phyloP scores from a whole-genome alignment of 2,329 filamentous ascomycete species.

The Alternaria alternata region DNA sequence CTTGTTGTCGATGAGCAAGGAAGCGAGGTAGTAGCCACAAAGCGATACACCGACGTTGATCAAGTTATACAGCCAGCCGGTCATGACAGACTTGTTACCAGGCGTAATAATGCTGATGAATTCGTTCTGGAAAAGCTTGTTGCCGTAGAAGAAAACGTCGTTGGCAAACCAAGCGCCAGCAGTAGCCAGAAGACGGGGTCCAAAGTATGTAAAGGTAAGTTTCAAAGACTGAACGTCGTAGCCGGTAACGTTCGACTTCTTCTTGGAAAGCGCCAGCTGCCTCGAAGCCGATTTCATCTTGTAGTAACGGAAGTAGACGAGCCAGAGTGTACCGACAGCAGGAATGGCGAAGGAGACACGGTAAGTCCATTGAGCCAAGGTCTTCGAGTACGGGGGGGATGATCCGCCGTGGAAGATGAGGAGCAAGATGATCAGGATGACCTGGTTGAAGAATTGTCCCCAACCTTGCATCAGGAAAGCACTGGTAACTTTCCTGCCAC shows the following conservation, averaged over 20 bases:
- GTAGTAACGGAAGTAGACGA: conserved; percentile 94
- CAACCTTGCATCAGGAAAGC: conserved; percentile 99
- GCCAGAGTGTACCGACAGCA: conserved; percentile 88
- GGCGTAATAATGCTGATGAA: conserved; percentile 86
- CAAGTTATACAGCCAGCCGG: conserved; percentile 90
- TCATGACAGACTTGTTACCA: conserved; percentile 76
- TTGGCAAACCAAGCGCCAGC: conserved; percentile 93
- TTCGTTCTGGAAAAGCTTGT: conserved; percentile 94
- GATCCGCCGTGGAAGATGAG: conserved; percentile 86
- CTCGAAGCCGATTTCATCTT: conserved; percentile 92
- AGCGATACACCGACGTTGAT: conserved; percentile 89
- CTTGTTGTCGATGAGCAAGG: conserved; percentile 92
- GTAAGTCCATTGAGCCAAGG: conserved; percentile 89
- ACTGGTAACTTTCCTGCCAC: conserved; percentile 92
- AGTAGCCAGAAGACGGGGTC: conserved; percentile 84
- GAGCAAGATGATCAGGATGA: conserved; percentile 83
- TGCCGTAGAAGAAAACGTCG: conserved; percentile 98
- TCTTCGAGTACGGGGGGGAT: conserved; percentile 76
- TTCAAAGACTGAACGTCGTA: conserved; percentile 88
- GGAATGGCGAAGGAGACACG: conserved; percentile 92
- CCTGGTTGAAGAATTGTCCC: conserved; percentile 96
- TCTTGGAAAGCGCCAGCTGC: conserved; percentile 83
- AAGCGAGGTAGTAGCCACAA: conserved; percentile 87
- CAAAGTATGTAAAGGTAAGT: conserved; percentile 82
- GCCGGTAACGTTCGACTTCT: conserved; percentile 84